These are phyloP conservation scores for Cutaneotrichosporon cavernicola DNA, from an alignment of 1,284 basidiomycete genomes.

Conservation along the genomic window DNA sequence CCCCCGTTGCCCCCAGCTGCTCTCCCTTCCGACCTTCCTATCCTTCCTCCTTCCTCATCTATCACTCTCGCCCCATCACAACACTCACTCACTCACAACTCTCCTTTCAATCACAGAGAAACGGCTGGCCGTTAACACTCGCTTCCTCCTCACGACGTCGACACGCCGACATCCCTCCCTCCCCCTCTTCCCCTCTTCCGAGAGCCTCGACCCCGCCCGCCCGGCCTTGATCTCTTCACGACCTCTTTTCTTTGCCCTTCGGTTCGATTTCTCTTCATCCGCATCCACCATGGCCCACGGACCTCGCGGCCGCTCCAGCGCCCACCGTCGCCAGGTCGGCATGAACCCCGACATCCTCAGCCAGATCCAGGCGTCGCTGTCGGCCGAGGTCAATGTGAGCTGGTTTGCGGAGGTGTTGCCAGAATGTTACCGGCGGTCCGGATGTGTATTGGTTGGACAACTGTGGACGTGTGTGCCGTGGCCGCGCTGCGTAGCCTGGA, in stretches of 20 bases:
- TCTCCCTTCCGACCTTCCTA: not conserved
- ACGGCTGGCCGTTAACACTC: constrained; percentile 2
- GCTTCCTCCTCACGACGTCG: not conserved
- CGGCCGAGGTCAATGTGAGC: constrained; percentile 1
- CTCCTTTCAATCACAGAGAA: not conserved
- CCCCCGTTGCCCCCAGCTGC: too few species aligned
- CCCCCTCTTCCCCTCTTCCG: not conserved
- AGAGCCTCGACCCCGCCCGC: not conserved
- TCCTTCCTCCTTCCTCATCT: not conserved
- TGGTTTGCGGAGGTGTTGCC: not conserved
- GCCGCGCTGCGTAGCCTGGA: too few species aligned
- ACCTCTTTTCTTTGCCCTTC: not conserved
- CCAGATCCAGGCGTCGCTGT: constrained; percentile 11
- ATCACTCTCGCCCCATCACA: not conserved
- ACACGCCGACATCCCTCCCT: not conserved
- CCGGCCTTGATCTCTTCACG: not conserved
- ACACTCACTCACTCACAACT: constrained; percentile 1
- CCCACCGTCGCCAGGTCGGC: constrained; percentile 14
- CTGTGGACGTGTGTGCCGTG: too few species aligned
- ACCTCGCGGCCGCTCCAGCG: constrained; percentile 2
- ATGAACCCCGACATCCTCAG: constrained; percentile 12
- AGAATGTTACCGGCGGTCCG: not conserved
- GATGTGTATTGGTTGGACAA: too few species aligned
- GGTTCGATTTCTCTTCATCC: not conserved
- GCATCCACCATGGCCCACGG: not conserved